Evolutionary conservation across 768 basidiomycete genomes (phyloP).

Genomic region (Agaricus sinodeliciosus): DNA sequence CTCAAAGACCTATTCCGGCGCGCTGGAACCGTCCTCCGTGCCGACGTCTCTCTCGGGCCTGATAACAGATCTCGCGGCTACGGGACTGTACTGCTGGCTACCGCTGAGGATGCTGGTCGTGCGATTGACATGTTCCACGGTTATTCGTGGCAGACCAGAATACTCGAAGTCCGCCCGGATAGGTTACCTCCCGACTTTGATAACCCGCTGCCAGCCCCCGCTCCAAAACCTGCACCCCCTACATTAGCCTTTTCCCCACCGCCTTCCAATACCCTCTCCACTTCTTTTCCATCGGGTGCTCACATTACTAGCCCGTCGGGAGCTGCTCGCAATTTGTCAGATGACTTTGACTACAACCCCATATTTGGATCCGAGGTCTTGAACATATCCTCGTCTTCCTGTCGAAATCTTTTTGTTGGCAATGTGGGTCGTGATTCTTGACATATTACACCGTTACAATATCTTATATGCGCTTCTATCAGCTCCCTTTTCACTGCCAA

Average conservation of each 20-base stretch:
- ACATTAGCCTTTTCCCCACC: conserved; percentile 8
- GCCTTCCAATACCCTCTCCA: conserved; percentile 8
- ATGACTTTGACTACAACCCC: conserved; percentile 21
- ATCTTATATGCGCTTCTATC: conserved; percentile 31
- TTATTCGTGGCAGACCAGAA: conserved; percentile 92
- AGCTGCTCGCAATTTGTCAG: conserved; percentile 8
- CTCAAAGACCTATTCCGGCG: conserved; percentile 96
- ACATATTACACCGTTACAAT: not conserved
- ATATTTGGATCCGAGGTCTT: conserved; percentile 14
- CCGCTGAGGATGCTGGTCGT: conserved; percentile 89
- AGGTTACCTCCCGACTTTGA: conserved; percentile 65
- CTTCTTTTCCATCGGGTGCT: conserved; percentile 7
- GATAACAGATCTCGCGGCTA: conserved; percentile 92
- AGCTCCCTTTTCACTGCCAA: conserved; percentile 91
- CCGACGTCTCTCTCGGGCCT: conserved; percentile 73
- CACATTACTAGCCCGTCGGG: conserved; percentile 11
- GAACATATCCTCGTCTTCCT: conserved; percentile 17
- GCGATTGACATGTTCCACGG: conserved; percentile 97
- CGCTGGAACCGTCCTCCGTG: conserved; percentile 83
- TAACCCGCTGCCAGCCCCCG: conserved; percentile 18
- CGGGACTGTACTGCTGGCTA: conserved; percentile 91
- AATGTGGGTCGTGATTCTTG: conserved; percentile 51
- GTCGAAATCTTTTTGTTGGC: conserved; percentile 74
- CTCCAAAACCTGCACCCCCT: conserved; percentile 13
- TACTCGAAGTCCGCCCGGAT: conserved; percentile 89